Evolutionary conservation across 2,329 filamentous ascomycete species (phyloP).

Genomic region (Aureobasidium vineae): DNA sequence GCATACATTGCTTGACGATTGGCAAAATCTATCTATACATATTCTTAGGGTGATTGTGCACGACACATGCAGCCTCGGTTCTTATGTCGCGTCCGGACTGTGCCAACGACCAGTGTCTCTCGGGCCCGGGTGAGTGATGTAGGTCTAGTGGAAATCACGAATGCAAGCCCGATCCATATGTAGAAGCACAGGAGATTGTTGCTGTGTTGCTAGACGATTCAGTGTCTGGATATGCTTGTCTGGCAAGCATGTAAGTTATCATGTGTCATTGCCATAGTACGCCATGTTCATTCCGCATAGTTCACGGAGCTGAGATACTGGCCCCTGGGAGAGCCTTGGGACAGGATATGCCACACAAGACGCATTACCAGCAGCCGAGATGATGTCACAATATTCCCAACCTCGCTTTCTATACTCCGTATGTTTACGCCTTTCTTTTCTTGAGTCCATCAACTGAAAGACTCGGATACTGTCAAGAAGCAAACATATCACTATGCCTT

Average conservation of each 20-base stretch:
- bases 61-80: neutral
- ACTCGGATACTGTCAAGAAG: neutral
- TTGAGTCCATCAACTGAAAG: neutral
- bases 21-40: neutral
- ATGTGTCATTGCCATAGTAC: neutral
- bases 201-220: neutral
- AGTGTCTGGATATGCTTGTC: too few species aligned
- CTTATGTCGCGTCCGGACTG: too few species aligned
- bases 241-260: neutral
- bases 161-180: neutral
- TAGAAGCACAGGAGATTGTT: neutral
- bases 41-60: neutral
- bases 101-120: neutral
- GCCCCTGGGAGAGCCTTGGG: neutral
- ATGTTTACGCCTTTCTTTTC: neutral
- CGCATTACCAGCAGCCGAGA: neutral
- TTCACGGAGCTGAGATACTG: neutral
- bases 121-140: neutral
- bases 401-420: too few species aligned
- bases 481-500: neutral
- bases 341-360: neutral
- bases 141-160: neutral
- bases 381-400: constrained; percentile 5
- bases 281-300: neutral
- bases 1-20: neutral